Conservation (phyloP, 2,329 filamentous ascomycete genomes). For the Apiospora kogelbergensis region DNA sequence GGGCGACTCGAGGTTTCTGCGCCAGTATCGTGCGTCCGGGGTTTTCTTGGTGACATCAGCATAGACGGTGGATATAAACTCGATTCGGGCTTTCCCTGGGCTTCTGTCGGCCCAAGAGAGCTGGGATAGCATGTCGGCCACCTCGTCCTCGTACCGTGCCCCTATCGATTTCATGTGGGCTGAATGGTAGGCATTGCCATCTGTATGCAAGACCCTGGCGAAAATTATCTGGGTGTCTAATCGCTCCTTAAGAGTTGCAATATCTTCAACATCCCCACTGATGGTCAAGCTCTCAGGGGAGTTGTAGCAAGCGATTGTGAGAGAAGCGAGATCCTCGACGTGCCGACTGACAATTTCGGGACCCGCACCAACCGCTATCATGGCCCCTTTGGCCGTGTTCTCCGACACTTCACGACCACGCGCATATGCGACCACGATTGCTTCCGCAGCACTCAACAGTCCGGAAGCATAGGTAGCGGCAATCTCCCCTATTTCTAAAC, state of each 20-base stretch:
- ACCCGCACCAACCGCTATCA: constrained; percentile 19
- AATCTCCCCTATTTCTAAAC: constrained; percentile 28
- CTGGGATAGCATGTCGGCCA: neutral
- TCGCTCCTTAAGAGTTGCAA: constrained; percentile 11
- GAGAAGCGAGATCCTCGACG: constrained; percentile 28
- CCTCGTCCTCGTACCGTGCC: neutral
- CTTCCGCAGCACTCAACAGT: constrained; percentile 13
- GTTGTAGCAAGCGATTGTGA: constrained; percentile 21
- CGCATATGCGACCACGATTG: constrained; percentile 20
- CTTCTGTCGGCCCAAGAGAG: neutral
- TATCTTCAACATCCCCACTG: constrained; percentile 23
- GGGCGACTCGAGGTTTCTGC: constrained; percentile 16
- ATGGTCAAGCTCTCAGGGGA: constrained; percentile 28
- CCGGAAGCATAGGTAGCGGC: constrained; percentile 29
- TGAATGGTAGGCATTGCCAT: constrained; percentile 29
- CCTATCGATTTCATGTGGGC: constrained; percentile 25
- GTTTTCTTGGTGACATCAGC: neutral
- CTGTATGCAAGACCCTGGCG: constrained; percentile 21
- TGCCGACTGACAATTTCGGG: constrained; percentile 19
- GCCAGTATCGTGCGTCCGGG: constrained; percentile 15
- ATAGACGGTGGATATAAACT: constrained; percentile 18
- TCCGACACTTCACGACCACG: constrained; percentile 15
- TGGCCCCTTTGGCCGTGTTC: constrained; percentile 8
- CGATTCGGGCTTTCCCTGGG: neutral
- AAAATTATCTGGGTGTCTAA: constrained; percentile 19